Base-by-base conservation (phyloP, 352 stramenopile genomes). In the Phytophthora citricola region DNA sequence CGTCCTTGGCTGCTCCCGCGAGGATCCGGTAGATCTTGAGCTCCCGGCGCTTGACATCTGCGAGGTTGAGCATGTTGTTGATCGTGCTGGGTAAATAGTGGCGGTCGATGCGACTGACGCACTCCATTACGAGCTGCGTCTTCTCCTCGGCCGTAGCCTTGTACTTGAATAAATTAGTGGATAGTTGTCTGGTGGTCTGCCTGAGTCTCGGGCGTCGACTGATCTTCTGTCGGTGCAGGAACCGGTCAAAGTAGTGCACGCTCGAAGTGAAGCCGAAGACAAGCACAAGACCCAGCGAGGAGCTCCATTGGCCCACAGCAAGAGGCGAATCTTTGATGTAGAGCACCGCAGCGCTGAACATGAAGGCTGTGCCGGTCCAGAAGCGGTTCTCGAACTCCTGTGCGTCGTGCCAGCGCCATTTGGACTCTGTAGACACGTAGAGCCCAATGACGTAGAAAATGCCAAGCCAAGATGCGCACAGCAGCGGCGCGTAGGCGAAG, bases 321-420 rank as follows among this genome's bases (percentile, higher is more conserved):
- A 96, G 73, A 5, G 96, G 96, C 41, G 93, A 98, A 80, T 99
- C 96, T 58, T 93, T 83, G 40, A 97, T 93, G 70, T 98, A 98
- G 20, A 98, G 78, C 34, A 96, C 71, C n/a, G 92, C 91, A 3
- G 85, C 89, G 46, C 87, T 96, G 54, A 98, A 93, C 17, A 98
- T 60, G 51, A 98, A 91, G 15, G 92, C 92, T 45, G 97, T 98
- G 61, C 97, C 83, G 8, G 95, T 98, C 96, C 95, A 98, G 75
- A 99, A 99, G 62, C 95, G 85, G 83, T 99, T 99, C 75, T 99
- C 96, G 69, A 98, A 98, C 81, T 99, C 95, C 64, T 97, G 87
- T n/a, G 89, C 87, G 66, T 94, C 82, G 73, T 94, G 87, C 80
- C 84, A 94, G 50, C 85, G 82, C 86, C 86, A 95, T 34, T 92